These are phyloP conservation scores for Bipolaris cookei DNA, from an alignment of 2,329 filamentous ascomycete species.

Conservation along the genomic window DNA sequence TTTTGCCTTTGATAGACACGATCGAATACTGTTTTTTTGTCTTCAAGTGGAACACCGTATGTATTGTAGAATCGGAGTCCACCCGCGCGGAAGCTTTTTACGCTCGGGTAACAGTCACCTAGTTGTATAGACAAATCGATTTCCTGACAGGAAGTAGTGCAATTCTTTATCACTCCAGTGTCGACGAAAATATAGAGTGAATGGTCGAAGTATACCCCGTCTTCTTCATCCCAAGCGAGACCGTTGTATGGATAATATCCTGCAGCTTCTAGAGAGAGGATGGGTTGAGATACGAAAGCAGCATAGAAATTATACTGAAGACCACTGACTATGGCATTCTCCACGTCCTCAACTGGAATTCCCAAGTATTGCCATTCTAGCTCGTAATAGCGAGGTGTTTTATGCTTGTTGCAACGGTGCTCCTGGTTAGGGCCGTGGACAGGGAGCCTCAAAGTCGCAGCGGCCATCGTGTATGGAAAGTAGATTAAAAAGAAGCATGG, in stretches of 20 bases:
- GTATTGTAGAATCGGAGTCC: neutral
- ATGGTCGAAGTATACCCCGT: neutral
- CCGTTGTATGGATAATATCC: neutral
- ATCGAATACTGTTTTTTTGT: neutral
- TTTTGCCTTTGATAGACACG: neutral
- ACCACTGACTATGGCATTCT: neutral
- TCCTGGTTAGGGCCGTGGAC: neutral
- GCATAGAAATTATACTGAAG: neutral
- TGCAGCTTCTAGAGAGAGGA: neutral
- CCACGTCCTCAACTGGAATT: neutral
- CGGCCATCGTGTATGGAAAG: neutral
- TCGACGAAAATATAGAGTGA: neutral
- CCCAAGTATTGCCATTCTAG: neutral
- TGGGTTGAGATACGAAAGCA: neutral
- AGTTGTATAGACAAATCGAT: neutral
- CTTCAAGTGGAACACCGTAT: neutral
- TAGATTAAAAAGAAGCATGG: neutral
- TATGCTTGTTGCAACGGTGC: neutral
- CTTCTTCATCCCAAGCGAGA: neutral
- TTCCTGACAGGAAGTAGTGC: neutral
- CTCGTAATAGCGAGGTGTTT: neutral
- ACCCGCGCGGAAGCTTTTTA: neutral
- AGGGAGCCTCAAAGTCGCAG: neutral
- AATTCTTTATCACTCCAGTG: neutral
- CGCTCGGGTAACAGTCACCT: neutral